phyloP scores from a whole-genome alignment of 495 filamentous ascomycete species.

The Evernia prunastri region DNA sequence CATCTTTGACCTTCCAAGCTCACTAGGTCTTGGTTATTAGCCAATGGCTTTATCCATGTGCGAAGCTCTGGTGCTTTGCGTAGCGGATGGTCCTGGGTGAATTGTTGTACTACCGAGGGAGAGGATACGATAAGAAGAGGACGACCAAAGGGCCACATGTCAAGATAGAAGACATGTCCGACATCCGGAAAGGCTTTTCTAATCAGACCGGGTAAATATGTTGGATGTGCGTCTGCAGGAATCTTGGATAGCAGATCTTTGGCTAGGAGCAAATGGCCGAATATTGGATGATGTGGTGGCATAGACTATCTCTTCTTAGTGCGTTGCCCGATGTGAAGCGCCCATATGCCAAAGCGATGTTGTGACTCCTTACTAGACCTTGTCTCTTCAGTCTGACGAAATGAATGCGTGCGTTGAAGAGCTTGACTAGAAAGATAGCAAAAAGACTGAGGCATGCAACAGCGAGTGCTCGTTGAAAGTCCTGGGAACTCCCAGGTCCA shows the following conservation, averaged over 20 bases:
- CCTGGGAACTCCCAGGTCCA: not conserved
- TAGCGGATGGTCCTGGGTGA: slow-evolving; percentile 20
- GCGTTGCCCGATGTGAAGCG: not conserved
- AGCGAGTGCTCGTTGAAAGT: not conserved
- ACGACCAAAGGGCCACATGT: slow-evolving; percentile 33
- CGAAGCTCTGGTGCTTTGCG: slow-evolving; percentile 18
- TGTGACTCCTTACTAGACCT: slow-evolving; percentile 8
- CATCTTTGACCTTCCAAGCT: slow-evolving; percentile 33
- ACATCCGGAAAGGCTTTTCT: slow-evolving; percentile 9
- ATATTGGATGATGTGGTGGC: slow-evolving; percentile 27
- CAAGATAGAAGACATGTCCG: slow-evolving; percentile 30
- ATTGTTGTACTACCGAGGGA: slow-evolving; percentile 22
- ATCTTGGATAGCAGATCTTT: slow-evolving; percentile 19
- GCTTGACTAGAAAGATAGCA: not conserved
- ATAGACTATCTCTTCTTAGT: slow-evolving; percentile 23
- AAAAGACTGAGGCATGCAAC: slow-evolving; percentile 8
- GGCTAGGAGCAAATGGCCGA: slow-evolving; percentile 27
- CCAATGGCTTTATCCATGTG: slow-evolving; percentile 30
- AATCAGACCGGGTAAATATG: slow-evolving; percentile 20
- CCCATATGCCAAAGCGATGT: not conserved
- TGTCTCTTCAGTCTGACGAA: slow-evolving; percentile 6
- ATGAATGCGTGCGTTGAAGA: not conserved
- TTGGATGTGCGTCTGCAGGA: slow-evolving; percentile 18
- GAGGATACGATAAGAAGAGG: slow-evolving; percentile 25
- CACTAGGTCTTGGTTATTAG: slow-evolving; percentile 29